Conservation (phyloP, 2,329 filamentous ascomycete species). For the Fusarium albosuccineum region DNA sequence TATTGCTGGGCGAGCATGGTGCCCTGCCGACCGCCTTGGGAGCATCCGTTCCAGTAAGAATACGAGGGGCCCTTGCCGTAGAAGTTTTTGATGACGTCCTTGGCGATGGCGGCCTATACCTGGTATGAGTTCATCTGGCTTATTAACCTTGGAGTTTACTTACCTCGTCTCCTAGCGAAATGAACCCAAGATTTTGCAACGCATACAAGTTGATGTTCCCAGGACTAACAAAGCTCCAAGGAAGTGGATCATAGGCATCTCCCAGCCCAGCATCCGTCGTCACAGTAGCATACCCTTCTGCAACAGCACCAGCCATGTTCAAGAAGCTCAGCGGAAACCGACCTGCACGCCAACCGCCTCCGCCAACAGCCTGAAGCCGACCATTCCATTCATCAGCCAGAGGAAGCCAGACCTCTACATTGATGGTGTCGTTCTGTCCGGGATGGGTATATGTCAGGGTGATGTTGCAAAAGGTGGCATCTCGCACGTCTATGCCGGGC, state of each 20-base stretch:
- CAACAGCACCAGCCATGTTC: constrained; percentile 23
- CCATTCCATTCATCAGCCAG: constrained; percentile 17
- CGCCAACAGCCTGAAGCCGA: constrained; percentile 27
- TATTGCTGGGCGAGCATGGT: constrained; percentile 28
- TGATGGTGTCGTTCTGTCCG: constrained; percentile 24
- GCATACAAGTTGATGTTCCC: constrained; percentile 33
- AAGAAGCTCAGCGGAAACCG: constrained; percentile 12
- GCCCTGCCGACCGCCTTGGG: constrained; percentile 33
- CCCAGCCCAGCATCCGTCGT: constrained; percentile 29
- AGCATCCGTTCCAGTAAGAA: constrained; percentile 38
- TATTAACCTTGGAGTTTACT: not conserved
- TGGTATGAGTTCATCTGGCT: not conserved
- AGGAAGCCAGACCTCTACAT: constrained; percentile 29
- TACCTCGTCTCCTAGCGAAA: constrained; percentile 27
- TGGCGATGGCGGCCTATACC: constrained; percentile 18
- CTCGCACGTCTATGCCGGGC: constrained; percentile 4
- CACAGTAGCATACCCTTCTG: constrained; percentile 30
- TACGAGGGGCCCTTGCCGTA: constrained; percentile 19
- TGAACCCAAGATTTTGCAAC: constrained; percentile 26
- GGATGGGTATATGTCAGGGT: constrained; percentile 33
- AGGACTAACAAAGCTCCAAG: constrained; percentile 24
- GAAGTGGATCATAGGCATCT: not conserved
- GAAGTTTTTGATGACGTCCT: constrained; percentile 15
- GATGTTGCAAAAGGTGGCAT: constrained; percentile 31
- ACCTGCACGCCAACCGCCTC: constrained; percentile 29